Evolutionary conservation across 257 asterid species (phyloP).

Genomic region (Echium plantagineum): DNA sequence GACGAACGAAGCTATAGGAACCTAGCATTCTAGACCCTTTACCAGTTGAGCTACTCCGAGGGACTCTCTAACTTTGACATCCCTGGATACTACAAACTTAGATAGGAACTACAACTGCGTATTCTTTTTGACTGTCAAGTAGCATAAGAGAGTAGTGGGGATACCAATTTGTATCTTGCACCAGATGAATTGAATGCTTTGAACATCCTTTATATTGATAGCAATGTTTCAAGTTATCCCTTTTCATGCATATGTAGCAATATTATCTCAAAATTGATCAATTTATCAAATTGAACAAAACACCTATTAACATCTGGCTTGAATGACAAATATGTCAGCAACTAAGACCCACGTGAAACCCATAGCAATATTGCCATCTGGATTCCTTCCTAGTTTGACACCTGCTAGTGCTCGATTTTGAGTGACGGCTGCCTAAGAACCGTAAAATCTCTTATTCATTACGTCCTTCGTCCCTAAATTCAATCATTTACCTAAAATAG

Average conservation of each 20-base stretch:
- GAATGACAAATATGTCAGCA: neutral
- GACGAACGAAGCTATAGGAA: too few relatives aligned
- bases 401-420: neutral
- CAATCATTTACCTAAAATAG: too few relatives aligned
- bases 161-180: neutral
- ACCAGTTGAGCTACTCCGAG: too few relatives aligned
- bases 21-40: too few relatives aligned
- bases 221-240: neutral
- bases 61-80: too few relatives aligned
- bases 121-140: neutral
- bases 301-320: neutral
- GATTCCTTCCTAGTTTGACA: neutral
- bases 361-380: neutral
- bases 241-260: neutral
- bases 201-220: neutral
- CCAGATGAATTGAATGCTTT: neutral
- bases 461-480: too few relatives aligned
- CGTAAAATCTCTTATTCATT: too few relatives aligned
- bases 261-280: neutral
- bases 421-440: neutral
- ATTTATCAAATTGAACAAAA: neutral
- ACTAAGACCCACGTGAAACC: neutral
- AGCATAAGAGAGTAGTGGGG: neutral
- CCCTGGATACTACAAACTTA: neutral
- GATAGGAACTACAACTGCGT: neutral